phyloP scores from a whole-genome alignment of 495 filamentous ascomycete species.

The Penicillium desertorum region DNA sequence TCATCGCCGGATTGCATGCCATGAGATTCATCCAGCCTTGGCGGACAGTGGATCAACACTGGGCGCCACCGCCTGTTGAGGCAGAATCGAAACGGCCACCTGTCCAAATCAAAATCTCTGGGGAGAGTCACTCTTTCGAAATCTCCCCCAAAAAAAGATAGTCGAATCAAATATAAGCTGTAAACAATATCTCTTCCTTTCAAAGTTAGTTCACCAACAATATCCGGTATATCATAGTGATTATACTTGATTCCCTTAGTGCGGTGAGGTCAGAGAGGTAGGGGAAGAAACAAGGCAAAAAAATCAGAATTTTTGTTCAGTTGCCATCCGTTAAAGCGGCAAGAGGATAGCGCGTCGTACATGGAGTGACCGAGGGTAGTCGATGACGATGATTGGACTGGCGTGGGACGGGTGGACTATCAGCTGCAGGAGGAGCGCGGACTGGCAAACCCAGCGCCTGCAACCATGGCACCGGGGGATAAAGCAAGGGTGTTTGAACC shows the following conservation, averaged over 20 bases:
- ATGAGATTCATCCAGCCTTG: slow-evolving; percentile 29
- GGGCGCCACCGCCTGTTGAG: slow-evolving; percentile 24
- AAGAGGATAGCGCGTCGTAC: slow-evolving; percentile 37
- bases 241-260: not conserved
- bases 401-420: slow-evolving; percentile 24
- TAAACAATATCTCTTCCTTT: not conserved
- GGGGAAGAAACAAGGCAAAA: slow-evolving; percentile 26
- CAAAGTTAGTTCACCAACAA: not conserved
- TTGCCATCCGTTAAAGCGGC: slow-evolving; percentile 44
- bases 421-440: slow-evolving; percentile 36
- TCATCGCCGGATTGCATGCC: slow-evolving; percentile 21
- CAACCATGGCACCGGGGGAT: slow-evolving; percentile 36
- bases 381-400: slow-evolving; percentile 35
- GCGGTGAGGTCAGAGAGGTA: slow-evolving; percentile 19
- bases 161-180: not conserved
- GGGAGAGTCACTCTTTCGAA: not conserved
- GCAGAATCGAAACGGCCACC: slow-evolving; percentile 24
- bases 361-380: slow-evolving; percentile 31
- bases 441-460: slow-evolving; percentile 33
- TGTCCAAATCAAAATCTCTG: slow-evolving; percentile 26
- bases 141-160: not conserved
- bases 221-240: not conserved
- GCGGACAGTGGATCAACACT: slow-evolving; percentile 21
- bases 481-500: slow-evolving; percentile 34
- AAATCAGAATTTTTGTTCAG: slow-evolving; percentile 45